phyloP scores from a whole-genome alignment of 1,284 basidiomycete species.

The Ustilago cynodontis region DNA sequence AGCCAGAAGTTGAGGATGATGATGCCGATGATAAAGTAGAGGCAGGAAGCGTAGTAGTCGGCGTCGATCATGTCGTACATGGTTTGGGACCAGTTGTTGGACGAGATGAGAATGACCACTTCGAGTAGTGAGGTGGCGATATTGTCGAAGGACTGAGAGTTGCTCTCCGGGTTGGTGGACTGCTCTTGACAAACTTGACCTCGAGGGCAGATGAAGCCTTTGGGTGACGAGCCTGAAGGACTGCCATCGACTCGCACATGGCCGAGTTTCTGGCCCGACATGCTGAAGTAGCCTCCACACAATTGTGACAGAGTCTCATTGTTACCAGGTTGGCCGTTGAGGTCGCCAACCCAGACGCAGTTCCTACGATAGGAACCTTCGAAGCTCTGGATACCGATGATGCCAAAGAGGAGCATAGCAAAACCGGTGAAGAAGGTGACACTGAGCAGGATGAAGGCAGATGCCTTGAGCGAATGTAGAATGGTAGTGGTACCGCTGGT shows the following conservation, averaged over 20 bases:
- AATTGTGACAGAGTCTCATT: conserved; percentile 62
- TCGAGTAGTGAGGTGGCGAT: conserved; percentile 86
- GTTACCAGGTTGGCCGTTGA: conserved; percentile 49
- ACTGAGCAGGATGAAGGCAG: conserved; percentile 85
- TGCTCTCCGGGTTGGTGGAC: conserved; percentile 76
- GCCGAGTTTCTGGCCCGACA: conserved; percentile 25
- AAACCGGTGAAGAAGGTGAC: conserved; percentile 93
- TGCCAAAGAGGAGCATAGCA: conserved; percentile 86
- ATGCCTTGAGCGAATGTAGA: conserved; percentile 90
- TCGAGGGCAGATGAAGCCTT: conserved; percentile 68
- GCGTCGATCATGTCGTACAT: conserved; percentile 95
- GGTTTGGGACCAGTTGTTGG: conserved; percentile 72
- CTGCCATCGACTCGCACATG: conserved; percentile 35
- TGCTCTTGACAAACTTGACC: conserved; percentile 69
- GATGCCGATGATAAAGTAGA: conserved; percentile 85
- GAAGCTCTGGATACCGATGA: conserved; percentile 69
- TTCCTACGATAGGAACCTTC: conserved; percentile 66
- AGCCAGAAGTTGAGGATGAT: conserved; percentile 72
- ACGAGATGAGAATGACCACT: conserved; percentile 85
- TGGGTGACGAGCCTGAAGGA: conserved; percentile 38
- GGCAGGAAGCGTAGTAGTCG: conserved; percentile 86
- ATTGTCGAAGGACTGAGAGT: conserved; percentile 88
- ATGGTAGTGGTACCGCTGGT: conserved; percentile 95
- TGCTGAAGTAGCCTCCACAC: conserved; percentile 62
- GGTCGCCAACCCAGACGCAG: conserved; percentile 65